Evolutionary conservation across 805 yeast species (phyloP), one percentile per base, ranked within the genome.

Genomic region (Wickerhamiella musiphila): DNA sequence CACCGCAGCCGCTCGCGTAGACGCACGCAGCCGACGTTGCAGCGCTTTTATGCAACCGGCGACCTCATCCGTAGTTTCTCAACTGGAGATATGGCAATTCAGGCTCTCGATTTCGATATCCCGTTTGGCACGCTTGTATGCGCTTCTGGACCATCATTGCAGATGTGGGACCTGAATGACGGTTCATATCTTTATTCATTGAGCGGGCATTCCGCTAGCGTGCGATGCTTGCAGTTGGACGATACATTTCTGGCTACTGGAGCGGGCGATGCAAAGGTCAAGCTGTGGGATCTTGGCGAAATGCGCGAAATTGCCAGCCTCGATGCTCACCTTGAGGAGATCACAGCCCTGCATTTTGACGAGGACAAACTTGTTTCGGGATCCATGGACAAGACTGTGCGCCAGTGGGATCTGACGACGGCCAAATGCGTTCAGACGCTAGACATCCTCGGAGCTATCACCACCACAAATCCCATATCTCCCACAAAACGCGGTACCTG

Each of bases 101-200:
- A 69, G 1, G 61, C 70, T 21, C 48, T 77, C 36, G 83, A 73
- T 40, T 76, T 77, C 48, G 82, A 76, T 46, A 58, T 65, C 16
- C 86, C 86, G 10, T 77, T 73, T 52, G 84, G 83, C 2, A 70
- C 71, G 1, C 44, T 81, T 51, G 84, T 82, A 2, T 67, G 84
- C 11, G 81, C 93, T 0, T 55, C 70, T 43, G 93, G 82, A 49
- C 78, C 74, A 48, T 68, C 77, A 0, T 75, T 82, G 3, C 65
- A 75, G 40, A 77, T 83, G 4, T 83, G 94, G 94, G 93, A 83
- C 56, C 52, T 77, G 43, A 66, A 74, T 23, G 60, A 66, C 18
- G 65, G 69, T 8, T 59, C 58, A 36, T 63, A 66, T 30, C 45
- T 56, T 17, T 73, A 73, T 2, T 46, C 58, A 20, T 55, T 76